Evolutionary conservation across 768 basidiomycete genomes (phyloP).

Genomic region (Cyclocybe aegerita): DNA sequence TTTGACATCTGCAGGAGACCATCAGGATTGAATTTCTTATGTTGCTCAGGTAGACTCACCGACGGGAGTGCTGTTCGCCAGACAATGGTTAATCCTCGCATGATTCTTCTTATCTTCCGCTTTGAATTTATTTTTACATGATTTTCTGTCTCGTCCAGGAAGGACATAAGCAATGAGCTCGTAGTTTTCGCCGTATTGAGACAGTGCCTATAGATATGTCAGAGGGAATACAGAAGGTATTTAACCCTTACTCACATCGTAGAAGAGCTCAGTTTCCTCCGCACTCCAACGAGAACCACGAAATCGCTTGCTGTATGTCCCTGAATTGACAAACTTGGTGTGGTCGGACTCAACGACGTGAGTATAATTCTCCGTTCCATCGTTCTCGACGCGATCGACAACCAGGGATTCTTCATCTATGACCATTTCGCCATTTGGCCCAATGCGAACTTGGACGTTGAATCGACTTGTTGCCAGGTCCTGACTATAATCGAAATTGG

Average conservation of each 20-base stretch:
- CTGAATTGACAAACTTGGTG: constrained; percentile 83
- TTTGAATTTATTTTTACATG: constrained; percentile 93
- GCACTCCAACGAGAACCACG: constrained; percentile 86
- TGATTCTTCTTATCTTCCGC: constrained; percentile 83
- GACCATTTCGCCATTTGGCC: constrained; percentile 83
- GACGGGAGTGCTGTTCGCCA: constrained; percentile 76
- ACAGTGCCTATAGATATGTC: constrained; percentile 61
- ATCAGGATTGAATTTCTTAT: background rate
- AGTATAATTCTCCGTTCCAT: constrained; percentile 66
- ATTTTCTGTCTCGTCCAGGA: constrained; percentile 81
- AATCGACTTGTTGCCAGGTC: constrained; percentile 66
- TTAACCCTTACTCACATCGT: constrained; percentile 53
- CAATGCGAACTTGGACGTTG: constrained; percentile 85
- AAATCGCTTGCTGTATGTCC: constrained; percentile 76
- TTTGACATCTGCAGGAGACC: constrained; percentile 54
- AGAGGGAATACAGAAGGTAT: constrained; percentile 6
- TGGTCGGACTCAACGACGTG: constrained; percentile 83
- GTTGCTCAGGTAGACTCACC: constrained; percentile 40
- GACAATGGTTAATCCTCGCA: constrained; percentile 68
- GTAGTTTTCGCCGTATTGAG: constrained; percentile 91
- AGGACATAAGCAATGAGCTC: constrained; percentile 87
- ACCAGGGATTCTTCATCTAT: constrained; percentile 84
- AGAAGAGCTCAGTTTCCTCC: constrained; percentile 90
- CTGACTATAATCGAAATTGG: constrained; percentile 72
- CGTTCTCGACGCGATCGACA: constrained; percentile 73